phyloP scores from a whole-genome alignment of 73 alveolate species.

The Paramecium tetraurelia region DNA sequence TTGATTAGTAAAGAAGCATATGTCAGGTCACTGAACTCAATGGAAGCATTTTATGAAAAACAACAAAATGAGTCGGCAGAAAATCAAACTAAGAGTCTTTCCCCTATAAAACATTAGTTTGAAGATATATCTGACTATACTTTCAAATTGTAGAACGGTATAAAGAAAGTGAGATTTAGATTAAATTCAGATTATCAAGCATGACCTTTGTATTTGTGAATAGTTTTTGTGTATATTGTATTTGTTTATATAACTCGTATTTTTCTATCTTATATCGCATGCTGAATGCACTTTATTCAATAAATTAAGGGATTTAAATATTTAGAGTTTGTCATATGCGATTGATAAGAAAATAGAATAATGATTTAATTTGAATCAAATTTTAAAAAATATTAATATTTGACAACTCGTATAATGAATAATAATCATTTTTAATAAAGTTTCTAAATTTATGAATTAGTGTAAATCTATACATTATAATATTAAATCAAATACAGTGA shows the following conservation, averaged over 20 bases:
- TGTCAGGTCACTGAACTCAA: slow-evolving; percentile 17
- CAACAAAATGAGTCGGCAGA: background rate
- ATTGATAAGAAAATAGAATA: background rate
- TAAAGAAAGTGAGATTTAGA: background rate
- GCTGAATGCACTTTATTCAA: background rate
- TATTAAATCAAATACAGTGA: no score
- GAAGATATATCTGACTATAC: background rate
- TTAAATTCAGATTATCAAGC: background rate
- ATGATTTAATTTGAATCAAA: background rate
- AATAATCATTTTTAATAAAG: background rate
- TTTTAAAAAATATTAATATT: background rate
- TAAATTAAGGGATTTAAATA: background rate
- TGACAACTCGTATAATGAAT: background rate
- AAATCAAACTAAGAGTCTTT: background rate
- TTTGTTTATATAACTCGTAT: background rate
- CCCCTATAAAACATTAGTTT: background rate
- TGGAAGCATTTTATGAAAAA: background rate
- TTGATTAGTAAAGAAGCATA: background rate
- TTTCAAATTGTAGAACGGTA: background rate
- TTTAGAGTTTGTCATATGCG: background rate
- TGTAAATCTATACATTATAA: no score
- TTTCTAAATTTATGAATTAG: no score
- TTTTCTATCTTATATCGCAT: background rate
- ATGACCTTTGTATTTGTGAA: background rate
- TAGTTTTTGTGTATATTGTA: background rate